Conservation (phyloP, 352 stramenopile genomes). For the Blastocystis sp. region DNA sequence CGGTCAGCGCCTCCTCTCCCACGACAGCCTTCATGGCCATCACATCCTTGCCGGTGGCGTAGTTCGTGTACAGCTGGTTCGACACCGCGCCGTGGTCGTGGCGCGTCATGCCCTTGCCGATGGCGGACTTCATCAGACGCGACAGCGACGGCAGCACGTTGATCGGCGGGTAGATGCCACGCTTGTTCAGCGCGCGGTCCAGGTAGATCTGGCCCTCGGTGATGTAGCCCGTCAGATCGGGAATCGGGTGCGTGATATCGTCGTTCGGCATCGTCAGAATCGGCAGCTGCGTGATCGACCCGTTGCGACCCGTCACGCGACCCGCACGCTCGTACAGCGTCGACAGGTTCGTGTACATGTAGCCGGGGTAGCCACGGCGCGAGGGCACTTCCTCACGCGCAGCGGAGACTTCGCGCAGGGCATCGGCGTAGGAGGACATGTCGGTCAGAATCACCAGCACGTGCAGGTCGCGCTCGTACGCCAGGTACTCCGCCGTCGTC, state of each 20-base stretch:
- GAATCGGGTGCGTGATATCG: slow-evolving; percentile 99
- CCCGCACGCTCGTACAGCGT: slow-evolving; percentile 95
- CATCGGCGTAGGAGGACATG: slow-evolving; percentile 88
- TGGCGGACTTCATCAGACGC: slow-evolving; percentile 97
- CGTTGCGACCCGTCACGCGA: slow-evolving; percentile 88
- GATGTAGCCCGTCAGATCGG: slow-evolving; percentile 98
- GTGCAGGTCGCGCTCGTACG: slow-evolving; percentile 95
- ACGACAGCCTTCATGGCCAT: slow-evolving; percentile 99
- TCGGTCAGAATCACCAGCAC: slow-evolving; percentile 97
- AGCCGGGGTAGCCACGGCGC: slow-evolving; percentile 93
- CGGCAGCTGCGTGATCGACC: slow-evolving; percentile 95
- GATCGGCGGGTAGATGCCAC: slow-evolving; percentile 97
- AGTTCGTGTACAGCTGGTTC: slow-evolving; percentile 88
- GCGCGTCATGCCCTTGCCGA: slow-evolving; percentile 96
- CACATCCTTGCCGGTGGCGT: slow-evolving; percentile 89
- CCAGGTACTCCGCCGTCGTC: slow-evolving; percentile 95
- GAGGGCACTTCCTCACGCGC: slow-evolving; percentile 86
- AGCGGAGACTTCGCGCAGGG: slow-evolving; percentile 70
- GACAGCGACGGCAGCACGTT: slow-evolving; percentile 95
- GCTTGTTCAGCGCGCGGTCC: slow-evolving; percentile 89
- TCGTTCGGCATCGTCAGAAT: slow-evolving; percentile 99
- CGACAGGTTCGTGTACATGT: slow-evolving; percentile 99
- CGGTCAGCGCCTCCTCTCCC: slow-evolving; percentile 91
- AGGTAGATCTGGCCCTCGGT: slow-evolving; percentile 97
- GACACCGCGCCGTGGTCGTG: slow-evolving; percentile 92